Conservation (phyloP, 495 filamentous ascomycete species). For the Penicillium desertorum region DNA sequence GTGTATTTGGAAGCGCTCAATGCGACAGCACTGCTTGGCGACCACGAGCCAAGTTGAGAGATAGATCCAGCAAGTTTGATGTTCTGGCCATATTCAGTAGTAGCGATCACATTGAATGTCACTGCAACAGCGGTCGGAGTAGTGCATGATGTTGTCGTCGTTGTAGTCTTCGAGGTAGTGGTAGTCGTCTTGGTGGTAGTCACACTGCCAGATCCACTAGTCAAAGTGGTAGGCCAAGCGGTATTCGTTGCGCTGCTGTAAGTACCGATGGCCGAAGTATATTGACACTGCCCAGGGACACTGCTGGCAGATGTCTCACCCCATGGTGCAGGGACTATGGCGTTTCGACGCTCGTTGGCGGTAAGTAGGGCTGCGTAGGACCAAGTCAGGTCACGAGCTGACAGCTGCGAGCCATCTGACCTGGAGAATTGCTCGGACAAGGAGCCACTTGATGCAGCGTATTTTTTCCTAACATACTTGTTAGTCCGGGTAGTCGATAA, state of each 20-base stretch:
- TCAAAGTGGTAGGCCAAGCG: constrained; percentile 56
- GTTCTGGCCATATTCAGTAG: constrained; percentile 57
- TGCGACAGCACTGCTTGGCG: constrained; percentile 47
- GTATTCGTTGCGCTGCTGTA: constrained; percentile 57
- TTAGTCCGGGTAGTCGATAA: not conserved
- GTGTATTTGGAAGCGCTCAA: constrained; percentile 57
- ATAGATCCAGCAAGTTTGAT: constrained; percentile 60
- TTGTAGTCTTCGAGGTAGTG: constrained; percentile 33
- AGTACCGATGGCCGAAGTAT: constrained; percentile 54
- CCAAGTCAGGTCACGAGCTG: constrained; percentile 56
- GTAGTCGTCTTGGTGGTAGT: constrained; percentile 35
- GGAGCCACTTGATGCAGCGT: constrained; percentile 50
- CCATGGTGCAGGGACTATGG: constrained; percentile 55
- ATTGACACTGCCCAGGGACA: constrained; percentile 54
- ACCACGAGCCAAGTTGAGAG: constrained; percentile 57
- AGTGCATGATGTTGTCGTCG: constrained; percentile 39
- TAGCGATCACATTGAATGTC: constrained; percentile 57
- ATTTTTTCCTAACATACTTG: constrained; percentile 32
- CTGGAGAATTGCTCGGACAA: constrained; percentile 62
- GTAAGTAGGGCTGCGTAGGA: constrained; percentile 52
- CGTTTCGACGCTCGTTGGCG: constrained; percentile 49
- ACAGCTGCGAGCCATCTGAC: constrained; percentile 50
- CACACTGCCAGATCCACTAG: constrained; percentile 31
- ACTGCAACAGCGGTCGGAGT: constrained; percentile 51
- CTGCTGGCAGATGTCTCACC: constrained; percentile 51